Conservation (phyloP, 768 basidiomycete genomes). For the Botryobasidium botryosum region DNA sequence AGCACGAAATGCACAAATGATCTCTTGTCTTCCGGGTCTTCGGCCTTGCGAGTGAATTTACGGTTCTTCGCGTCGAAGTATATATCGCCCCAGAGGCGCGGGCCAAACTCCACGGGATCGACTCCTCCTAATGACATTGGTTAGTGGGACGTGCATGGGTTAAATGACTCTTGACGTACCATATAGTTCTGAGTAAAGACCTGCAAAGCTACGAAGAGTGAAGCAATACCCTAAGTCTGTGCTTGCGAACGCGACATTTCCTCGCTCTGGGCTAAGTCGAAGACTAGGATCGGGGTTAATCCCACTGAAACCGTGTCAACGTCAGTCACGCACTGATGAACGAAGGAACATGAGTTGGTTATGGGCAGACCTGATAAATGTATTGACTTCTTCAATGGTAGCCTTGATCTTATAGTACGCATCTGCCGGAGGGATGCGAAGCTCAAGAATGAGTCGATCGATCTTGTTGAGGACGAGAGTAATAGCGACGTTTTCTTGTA, state of each 20-base stretch:
- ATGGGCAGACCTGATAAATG: constrained; percentile 62
- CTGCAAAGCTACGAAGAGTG: constrained; percentile 82
- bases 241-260: constrained; percentile 94
- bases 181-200: constrained; percentile 90
- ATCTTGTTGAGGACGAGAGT: constrained; percentile 95
- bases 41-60: constrained; percentile 76
- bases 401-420: constrained; percentile 99
- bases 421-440: constrained; percentile 87
- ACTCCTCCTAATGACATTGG: constrained; percentile 38
- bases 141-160: neutral
- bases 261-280: constrained; percentile 82
- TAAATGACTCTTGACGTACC: constrained; percentile 29
- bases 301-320: constrained; percentile 14
- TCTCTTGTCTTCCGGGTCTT: constrained; percentile 61
- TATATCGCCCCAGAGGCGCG: constrained; percentile 94
- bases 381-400: constrained; percentile 96
- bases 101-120: constrained; percentile 73
- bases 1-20: constrained; percentile 93
- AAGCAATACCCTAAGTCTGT: constrained; percentile 98
- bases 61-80: constrained; percentile 75
- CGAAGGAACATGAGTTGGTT: neutral
- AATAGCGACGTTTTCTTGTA: constrained; percentile 79
- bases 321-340: constrained; percentile 26
- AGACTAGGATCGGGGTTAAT: constrained; percentile 81
- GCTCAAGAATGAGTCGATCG: constrained; percentile 89